Evolutionary conservation across 148 eudicot species (phyloP).

Genomic region (Drosera capensis): DNA sequence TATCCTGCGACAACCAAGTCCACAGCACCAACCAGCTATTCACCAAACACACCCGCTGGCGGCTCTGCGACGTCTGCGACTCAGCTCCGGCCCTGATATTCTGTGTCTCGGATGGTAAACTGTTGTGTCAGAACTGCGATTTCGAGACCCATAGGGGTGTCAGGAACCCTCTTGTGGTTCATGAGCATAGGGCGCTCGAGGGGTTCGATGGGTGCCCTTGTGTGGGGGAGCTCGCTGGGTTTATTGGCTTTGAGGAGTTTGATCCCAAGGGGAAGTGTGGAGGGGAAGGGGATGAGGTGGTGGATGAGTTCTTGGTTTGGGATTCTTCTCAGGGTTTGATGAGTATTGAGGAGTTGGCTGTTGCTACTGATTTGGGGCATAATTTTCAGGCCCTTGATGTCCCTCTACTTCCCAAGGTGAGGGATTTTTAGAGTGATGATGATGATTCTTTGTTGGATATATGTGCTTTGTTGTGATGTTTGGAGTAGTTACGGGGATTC

Average conservation of each 20-base stretch:
- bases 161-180: conserved; percentile 6
- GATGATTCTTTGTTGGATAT: no score
- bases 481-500: no score
- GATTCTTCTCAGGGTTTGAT: conserved; percentile 15
- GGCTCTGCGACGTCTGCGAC: conserved; percentile 59
- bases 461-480: no score
- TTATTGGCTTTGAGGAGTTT: conserved; percentile 45
- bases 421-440: no score
- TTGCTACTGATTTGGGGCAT: conserved; percentile 12
- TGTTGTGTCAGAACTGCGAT: conserved; percentile 79
- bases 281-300: conserved; percentile 19
- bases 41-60: conserved; percentile 52
- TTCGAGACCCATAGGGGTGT: conserved; percentile 37
- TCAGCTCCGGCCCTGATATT: conserved; percentile 49
- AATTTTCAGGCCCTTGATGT: conserved; percentile 22
- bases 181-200: conserved; percentile 64
- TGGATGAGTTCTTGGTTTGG: conserved; percentile 23
- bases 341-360: conserved; percentile 28
- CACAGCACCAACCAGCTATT: conserved; percentile 67
- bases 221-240: conserved; percentile 26
- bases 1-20: conserved; percentile 56
- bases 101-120: conserved; percentile 32
- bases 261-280: conserved; percentile 9
- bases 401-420: conserved; percentile 19
- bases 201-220: conserved; percentile 63